These are phyloP conservation scores for Aureobasidium sp. DNA, from an alignment of 2,329 filamentous ascomycete genomes.

Conservation along the genomic window DNA sequence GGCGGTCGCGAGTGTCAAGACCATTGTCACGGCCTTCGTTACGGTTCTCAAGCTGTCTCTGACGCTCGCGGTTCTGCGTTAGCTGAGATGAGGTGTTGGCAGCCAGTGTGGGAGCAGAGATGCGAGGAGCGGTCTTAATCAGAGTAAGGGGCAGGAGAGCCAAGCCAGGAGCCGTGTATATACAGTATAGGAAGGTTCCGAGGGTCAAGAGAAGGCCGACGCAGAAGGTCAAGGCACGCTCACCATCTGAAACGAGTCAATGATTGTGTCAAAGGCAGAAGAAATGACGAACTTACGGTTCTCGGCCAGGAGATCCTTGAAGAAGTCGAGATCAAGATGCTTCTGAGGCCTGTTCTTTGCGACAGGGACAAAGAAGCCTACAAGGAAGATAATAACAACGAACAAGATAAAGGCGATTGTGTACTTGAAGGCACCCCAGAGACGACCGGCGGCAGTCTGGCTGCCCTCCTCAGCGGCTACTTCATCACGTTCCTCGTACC, in stretches of 20 bases:
- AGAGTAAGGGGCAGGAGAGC: conserved; percentile 83
- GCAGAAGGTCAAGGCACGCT: conserved; percentile 85
- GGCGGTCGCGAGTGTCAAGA: conserved; percentile 75
- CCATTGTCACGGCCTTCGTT: conserved; percentile 68
- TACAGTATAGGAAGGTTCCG: conserved; percentile 74
- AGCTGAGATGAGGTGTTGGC: conserved; percentile 74
- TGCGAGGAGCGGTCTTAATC: conserved; percentile 83
- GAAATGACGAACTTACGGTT: conserved; percentile 53
- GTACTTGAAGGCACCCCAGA: conserved; percentile 86
- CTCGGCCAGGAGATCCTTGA: conserved; percentile 73
- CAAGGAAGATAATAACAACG: conserved; percentile 73
- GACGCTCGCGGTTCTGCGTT: conserved; percentile 81
- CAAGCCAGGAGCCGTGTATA: conserved; percentile 85
- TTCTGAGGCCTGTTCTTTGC: conserved; percentile 57
- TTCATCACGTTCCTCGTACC: conserved; percentile 95
- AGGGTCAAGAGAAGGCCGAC: conserved; percentile 82
- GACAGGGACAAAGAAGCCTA: conserved; percentile 90
- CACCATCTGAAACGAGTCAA: conserved; percentile 53
- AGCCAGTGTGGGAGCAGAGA: conserved; percentile 73
- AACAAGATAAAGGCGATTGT: conserved; percentile 77
- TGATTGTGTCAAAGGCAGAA: neutral
- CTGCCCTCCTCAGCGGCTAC: conserved; percentile 73
- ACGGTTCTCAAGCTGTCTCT: conserved; percentile 82
- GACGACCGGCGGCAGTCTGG: conserved; percentile 61
- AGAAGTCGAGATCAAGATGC: conserved; percentile 81